phyloP scores from a whole-genome alignment of 2,329 filamentous ascomycete species.

The Fusarium paranaense region DNA sequence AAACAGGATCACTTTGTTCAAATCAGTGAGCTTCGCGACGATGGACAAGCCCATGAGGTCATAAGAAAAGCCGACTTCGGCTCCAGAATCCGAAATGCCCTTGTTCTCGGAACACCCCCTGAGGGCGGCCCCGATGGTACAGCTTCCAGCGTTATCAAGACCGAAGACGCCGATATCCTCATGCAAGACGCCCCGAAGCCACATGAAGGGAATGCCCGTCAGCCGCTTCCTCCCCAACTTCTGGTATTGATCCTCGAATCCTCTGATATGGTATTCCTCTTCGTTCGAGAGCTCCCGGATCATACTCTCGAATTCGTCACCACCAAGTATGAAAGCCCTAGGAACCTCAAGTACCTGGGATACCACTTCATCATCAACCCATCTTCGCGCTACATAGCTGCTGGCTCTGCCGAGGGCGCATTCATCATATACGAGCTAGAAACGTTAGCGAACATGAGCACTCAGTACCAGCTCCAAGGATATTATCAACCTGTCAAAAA shows the following conservation, averaged over 20 bases:
- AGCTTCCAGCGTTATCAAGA: conserved; percentile 48
- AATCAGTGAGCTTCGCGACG: conserved; percentile 77
- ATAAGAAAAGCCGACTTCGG: conserved; percentile 83
- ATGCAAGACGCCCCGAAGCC: conserved; percentile 47
- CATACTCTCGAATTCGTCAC: conserved; percentile 70
- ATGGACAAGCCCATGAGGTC: conserved; percentile 80
- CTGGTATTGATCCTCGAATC: conserved; percentile 81
- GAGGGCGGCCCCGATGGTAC: conserved; percentile 42
- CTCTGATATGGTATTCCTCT: conserved; percentile 82
- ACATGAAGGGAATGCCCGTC: conserved; percentile 8
- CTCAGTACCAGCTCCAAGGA: conserved; percentile 59
- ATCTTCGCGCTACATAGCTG: conserved; percentile 74
- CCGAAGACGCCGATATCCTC: conserved; percentile 54
- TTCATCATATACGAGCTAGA: conserved; percentile 80
- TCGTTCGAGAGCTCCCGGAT: conserved; percentile 61
- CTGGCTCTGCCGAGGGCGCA: conserved; percentile 76
- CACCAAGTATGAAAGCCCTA: conserved; percentile 69
- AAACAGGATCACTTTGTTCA: conserved; percentile 80
- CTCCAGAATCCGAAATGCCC: conserved; percentile 81
- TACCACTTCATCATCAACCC: conserved; percentile 83
- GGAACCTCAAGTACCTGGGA: conserved; percentile 67
- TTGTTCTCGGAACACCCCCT: conserved; percentile 72
- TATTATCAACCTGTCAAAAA: conserved; percentile 69
- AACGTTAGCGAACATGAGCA: conserved; percentile 62
- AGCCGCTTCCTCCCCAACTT: conserved; percentile 77